A percentile compares a stretch with the other conserved stretches of the same genome.
phyloP scores from a whole-genome alignment of 2,329 filamentous ascomycete species.

The Pseudogymnoascus sp. region DNA sequence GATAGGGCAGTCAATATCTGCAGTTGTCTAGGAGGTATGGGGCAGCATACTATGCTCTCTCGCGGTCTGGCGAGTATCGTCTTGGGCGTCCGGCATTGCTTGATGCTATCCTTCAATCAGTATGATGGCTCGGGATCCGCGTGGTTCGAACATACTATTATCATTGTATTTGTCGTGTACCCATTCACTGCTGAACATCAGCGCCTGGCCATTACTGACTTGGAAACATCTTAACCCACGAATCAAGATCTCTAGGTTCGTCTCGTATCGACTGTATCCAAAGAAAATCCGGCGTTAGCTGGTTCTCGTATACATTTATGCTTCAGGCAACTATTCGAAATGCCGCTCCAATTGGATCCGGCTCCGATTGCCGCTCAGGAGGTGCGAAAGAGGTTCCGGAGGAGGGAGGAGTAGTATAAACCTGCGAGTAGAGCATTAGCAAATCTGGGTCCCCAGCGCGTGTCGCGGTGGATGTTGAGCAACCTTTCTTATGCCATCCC shows the following conservation, averaged over 20 bases:
- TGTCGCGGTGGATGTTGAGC: neutral
- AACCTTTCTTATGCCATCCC: slow-evolving; percentile 90
- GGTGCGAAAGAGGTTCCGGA: slow-evolving; percentile 21
- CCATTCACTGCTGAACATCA: slow-evolving; percentile 59
- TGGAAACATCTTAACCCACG: slow-evolving; percentile 39
- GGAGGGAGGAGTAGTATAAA: slow-evolving; percentile 28
- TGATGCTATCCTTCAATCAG: neutral
- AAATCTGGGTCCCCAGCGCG: slow-evolving; percentile 11
- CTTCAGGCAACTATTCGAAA: slow-evolving; percentile 11
- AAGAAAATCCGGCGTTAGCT: slow-evolving; percentile 37
- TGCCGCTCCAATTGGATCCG: slow-evolving; percentile 16
- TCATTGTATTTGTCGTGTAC: slow-evolving; percentile 87
- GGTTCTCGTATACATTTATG: slow-evolving; percentile 25
- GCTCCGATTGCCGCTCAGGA: slow-evolving; percentile 14
- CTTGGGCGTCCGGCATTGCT: slow-evolving; percentile 10
- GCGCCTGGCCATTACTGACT: neutral
- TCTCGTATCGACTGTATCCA: slow-evolving; percentile 52
- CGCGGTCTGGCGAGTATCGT: slow-evolving; percentile 22
- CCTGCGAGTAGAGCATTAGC: slow-evolving; percentile 18
- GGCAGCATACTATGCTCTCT: slow-evolving; percentile 22
- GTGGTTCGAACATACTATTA: slow-evolving; percentile 38
- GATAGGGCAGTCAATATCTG: slow-evolving; percentile 7
- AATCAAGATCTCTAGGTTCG: slow-evolving; percentile 57
- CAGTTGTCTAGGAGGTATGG: neutral
- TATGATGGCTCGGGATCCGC: neutral